These are phyloP conservation scores for Diaporthe nobilis DNA, from an alignment of 2,329 filamentous ascomycete genomes.

Conservation along the genomic window DNA sequence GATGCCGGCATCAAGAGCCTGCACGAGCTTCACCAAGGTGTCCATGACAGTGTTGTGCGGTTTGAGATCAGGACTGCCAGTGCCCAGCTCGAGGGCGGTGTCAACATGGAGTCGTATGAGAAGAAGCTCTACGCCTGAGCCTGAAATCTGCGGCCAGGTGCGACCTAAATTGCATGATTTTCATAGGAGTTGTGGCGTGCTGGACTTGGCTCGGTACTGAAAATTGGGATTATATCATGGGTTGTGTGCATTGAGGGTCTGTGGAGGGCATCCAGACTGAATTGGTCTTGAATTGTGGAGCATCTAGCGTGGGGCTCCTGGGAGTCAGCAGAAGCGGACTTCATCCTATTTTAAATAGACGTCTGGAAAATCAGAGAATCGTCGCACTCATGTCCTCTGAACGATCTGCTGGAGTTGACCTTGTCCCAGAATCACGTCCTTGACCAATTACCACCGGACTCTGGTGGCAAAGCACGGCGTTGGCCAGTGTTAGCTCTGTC, in stretches of 20 bases:
- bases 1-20: conserved; percentile 92
- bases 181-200: conserved; percentile 39
- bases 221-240: conserved; percentile 35
- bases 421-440: not conserved
- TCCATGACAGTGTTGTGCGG: conserved; percentile 81
- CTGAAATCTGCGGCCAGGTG: not conserved
- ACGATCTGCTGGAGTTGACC: not conserved
- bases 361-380: not conserved
- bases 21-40: conserved; percentile 80
- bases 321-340: not conserved
- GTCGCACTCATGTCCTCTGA: not conserved
- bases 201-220: conserved; percentile 33
- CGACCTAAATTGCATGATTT: conserved; percentile 31
- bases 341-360: conserved; percentile 2
- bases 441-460: not conserved
- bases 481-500: not conserved
- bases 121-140: conserved; percentile 97
- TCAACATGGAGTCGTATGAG: conserved; percentile 99
- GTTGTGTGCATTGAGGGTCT: conserved; percentile 27
- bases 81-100: conserved; percentile 95
- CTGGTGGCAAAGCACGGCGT: not conserved
- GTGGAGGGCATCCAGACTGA: conserved; percentile 8
- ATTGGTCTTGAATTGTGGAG: conserved; percentile 24
- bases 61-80: conserved; percentile 96
- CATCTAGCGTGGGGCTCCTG: conserved; percentile 17